Evolutionary conservation across 2,329 filamentous ascomycete genomes (phyloP).

Genomic region (Albophoma yamanashiensis): DNA sequence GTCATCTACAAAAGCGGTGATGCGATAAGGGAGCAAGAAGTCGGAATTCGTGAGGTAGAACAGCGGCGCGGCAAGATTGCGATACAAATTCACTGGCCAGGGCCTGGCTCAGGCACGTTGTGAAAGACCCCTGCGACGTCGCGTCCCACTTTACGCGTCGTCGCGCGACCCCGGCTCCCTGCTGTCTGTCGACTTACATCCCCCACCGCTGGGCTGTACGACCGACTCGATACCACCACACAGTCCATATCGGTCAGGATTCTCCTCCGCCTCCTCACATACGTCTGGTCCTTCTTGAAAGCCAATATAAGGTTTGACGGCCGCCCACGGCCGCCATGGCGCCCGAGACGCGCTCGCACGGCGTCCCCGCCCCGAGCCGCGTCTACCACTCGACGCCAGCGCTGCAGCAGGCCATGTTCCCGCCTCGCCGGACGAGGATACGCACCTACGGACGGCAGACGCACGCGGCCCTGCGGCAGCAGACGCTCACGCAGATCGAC

Average conservation of each 20-base stretch:
- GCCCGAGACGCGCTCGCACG: constrained; percentile 26
- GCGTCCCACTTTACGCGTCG: constrained; percentile 2
- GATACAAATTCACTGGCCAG: no score
- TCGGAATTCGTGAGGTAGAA: no score
- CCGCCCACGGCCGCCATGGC: constrained; percentile 15
- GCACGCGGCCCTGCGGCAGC: constrained; percentile 21
- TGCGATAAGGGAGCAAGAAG: no score
- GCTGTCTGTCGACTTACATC: neutral
- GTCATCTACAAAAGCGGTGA: no score
- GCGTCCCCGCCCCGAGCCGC: constrained; percentile 22
- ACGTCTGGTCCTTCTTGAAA: neutral
- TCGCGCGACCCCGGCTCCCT: neutral
- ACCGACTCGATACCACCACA: neutral
- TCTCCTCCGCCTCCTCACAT: no score
- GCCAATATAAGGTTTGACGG: neutral
- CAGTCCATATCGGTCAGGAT: neutral
- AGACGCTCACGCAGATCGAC: constrained; percentile 32
- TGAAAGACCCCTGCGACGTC: neutral
- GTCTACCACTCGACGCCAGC: constrained; percentile 26
- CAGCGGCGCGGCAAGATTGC: no score
- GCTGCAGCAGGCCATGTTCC: constrained; percentile 28
- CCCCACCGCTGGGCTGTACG: neutral
- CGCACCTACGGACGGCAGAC: constrained; percentile 22
- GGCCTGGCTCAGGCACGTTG: no score
- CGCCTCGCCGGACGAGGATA: constrained; percentile 20